Percentiles rank a stretch among this genome's conserved stretches.
Conservation (phyloP, 139 green algal genomes). For the Yamagishiella unicocca region DNA sequence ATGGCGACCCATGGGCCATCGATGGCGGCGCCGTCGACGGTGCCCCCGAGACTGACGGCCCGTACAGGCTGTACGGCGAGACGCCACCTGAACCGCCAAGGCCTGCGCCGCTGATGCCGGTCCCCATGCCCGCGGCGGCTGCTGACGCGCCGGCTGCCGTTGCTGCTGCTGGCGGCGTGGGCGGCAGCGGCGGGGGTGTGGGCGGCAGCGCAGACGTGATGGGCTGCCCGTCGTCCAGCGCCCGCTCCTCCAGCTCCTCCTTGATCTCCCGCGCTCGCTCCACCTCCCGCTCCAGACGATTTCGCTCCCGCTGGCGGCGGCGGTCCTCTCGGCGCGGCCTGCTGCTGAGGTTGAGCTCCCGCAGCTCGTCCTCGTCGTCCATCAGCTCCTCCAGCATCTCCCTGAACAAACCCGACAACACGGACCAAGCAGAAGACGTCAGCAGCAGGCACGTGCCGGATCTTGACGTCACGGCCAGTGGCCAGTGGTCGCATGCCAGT, state of each 20-base stretch:
- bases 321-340: slow-evolving; percentile 84
- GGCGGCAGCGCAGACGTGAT: slow-evolving; percentile 30
- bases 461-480: too few species aligned
- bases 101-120: too few species aligned
- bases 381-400: slow-evolving; percentile 93
- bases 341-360: slow-evolving; percentile 90
- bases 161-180: neutral
- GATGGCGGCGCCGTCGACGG: neutral
- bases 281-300: slow-evolving; percentile 88
- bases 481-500: too few species aligned
- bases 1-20: neutral
- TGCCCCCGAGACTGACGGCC: too few species aligned
- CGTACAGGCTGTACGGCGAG: slow-evolving; percentile 12
- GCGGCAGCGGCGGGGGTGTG: neutral
- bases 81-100: too few species aligned
- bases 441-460: too few species aligned
- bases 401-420: slow-evolving; percentile 39
- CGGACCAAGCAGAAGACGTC: neutral
- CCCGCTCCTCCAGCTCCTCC: slow-evolving; percentile 58
- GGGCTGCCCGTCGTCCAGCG: slow-evolving; percentile 51
- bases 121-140: neutral
- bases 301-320: slow-evolving; percentile 79
- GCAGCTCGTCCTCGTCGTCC: slow-evolving; percentile 95
- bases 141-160: neutral
- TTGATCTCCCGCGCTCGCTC: slow-evolving; percentile 63